phyloP scores from a whole-genome alignment of 1,284 basidiomycete species.

The Boletus semigastroideus region DNA sequence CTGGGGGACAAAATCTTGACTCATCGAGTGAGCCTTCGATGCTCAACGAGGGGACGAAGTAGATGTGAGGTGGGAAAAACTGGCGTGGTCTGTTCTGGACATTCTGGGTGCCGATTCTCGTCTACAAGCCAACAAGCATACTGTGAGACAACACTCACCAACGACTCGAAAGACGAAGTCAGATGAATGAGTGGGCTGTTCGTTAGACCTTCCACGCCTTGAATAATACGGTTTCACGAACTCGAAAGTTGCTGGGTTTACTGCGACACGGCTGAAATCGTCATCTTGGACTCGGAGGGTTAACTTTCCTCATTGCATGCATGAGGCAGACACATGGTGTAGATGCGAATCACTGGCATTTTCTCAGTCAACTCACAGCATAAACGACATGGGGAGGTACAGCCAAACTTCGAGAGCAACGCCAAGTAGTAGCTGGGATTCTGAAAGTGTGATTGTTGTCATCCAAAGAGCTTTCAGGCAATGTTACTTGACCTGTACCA shows the following conservation, averaged over 20 bases:
- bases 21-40: slow-evolving; percentile 15
- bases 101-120: slow-evolving; percentile 13
- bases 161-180: background rate
- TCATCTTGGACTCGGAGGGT: background rate
- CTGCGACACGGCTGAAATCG: background rate
- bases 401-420: too few species aligned
- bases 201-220: background rate
- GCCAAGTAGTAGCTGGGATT: too few species aligned
- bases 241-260: background rate
- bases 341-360: background rate
- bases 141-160: slow-evolving; percentile 14
- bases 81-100: slow-evolving; percentile 15
- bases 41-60: slow-evolving; percentile 9
- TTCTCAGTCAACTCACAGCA: too few species aligned
- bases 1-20: slow-evolving; percentile 1
- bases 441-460: too few species aligned
- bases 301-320: slow-evolving; percentile 5
- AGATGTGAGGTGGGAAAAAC: slow-evolving; percentile 6
- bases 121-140: background rate
- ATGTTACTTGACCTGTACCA: too few species aligned
- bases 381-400: too few species aligned
- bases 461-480: too few species aligned
- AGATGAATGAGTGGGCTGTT: background rate
- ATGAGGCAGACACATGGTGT: slow-evolving; percentile 26
- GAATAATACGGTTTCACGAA: background rate